Conservation (phyloP, 192 early-diverging fungal genomes). For the Coemansia reversa region DNA sequence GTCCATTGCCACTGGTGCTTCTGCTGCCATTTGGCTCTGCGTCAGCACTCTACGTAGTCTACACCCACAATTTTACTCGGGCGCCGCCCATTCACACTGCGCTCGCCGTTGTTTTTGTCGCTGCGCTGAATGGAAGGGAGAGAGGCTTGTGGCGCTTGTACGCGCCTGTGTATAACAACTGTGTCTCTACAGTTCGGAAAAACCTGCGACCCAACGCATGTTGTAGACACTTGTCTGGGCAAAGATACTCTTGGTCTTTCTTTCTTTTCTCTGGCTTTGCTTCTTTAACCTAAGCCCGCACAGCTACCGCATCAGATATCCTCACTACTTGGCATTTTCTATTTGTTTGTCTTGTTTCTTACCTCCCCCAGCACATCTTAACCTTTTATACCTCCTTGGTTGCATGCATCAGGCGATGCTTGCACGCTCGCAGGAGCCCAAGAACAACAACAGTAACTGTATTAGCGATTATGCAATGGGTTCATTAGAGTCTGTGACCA, state of each 20-base stretch:
- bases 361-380: background rate
- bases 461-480: constrained; percentile 14
- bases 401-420: constrained; percentile 18
- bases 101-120: background rate
- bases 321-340: background rate
- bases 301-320: background rate
- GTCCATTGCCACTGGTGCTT: no score
- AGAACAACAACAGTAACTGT: background rate
- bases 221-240: background rate
- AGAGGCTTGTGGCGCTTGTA: constrained; percentile 13
- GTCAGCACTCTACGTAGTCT: background rate
- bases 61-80: no score
- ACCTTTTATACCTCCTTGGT: background rate
- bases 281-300: background rate
- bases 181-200: background rate
- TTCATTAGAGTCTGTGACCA: constrained; percentile 25
- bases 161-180: background rate
- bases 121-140: background rate
- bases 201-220: background rate
- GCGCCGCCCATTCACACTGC: constrained; percentile 2
- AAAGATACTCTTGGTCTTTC: background rate
- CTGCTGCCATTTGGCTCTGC: background rate
- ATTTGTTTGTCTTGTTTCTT: background rate
- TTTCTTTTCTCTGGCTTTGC: constrained; percentile 3
- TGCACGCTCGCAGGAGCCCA: constrained; percentile 16